Conservation (phyloP, 331 rosid species). For the Malus hybrid region DNA sequence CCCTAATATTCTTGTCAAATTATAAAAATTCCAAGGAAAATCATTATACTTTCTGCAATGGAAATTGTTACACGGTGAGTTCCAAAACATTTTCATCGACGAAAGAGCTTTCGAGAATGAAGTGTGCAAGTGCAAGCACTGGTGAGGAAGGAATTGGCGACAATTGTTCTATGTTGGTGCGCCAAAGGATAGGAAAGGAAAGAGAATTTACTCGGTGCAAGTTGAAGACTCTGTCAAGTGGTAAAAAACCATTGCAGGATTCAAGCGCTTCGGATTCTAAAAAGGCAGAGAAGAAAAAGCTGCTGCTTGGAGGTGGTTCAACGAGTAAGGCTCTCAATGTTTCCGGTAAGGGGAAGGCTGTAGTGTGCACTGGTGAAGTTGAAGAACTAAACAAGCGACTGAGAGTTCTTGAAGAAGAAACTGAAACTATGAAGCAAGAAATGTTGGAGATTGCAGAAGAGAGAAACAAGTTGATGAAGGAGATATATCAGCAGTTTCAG, state of each 20-base stretch:
- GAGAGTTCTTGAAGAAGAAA: conserved; percentile 43
- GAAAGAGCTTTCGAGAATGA: conserved; percentile 10
- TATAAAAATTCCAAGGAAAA: neutral
- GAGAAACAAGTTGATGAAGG: conserved; percentile 26
- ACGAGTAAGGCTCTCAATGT: neutral
- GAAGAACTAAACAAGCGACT: conserved; percentile 26
- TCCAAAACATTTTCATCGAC: neutral
- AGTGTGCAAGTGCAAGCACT: conserved; percentile 2
- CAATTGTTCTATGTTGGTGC: neutral
- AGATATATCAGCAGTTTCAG: conserved; percentile 40
- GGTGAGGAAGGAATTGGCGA: neutral
- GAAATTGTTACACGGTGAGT: neutral
- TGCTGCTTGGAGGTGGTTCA: neutral
- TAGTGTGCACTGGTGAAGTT: conserved; percentile 12
- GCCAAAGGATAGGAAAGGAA: neutral
- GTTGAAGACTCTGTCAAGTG: neutral
- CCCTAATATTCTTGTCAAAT: neutral
- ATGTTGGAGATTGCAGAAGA: conserved; percentile 23
- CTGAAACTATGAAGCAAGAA: conserved; percentile 27
- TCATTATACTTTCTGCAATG: neutral
- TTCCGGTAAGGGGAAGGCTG: conserved; percentile 4
- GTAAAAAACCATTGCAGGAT: neutral
- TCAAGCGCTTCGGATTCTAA: neutral
- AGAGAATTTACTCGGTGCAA: neutral
- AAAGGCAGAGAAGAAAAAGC: neutral